Evolutionary conservation across 176 grass and related monocot genomes (phyloP).

Genomic region (Tillandsia fasciculata): DNA sequence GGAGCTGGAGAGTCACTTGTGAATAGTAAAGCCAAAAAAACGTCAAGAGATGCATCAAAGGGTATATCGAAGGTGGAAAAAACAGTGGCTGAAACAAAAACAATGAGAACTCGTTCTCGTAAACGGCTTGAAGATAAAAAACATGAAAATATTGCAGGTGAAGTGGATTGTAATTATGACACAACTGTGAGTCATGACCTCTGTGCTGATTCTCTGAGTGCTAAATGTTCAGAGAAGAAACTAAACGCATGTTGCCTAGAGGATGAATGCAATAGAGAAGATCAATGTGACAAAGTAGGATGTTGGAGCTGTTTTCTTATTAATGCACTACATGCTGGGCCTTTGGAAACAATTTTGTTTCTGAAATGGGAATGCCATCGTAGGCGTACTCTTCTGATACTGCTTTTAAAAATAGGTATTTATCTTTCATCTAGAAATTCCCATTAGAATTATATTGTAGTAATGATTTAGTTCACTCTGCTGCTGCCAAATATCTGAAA

Average conservation of each 20-base stretch:
- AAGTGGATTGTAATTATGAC: conserved; percentile 17
- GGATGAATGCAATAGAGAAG: conserved; percentile 15
- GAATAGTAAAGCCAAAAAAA: conserved; percentile 28
- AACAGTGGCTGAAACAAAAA: conserved; percentile 11
- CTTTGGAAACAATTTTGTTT: conserved; percentile 48
- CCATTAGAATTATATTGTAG: neutral
- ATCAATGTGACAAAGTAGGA: conserved; percentile 30
- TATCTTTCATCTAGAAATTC: neutral
- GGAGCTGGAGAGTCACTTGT: conserved; percentile 17
- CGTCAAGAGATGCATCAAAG: conserved; percentile 22
- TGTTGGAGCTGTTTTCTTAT: conserved; percentile 63
- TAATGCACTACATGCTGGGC: conserved; percentile 35
- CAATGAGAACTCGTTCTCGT: conserved; percentile 28
- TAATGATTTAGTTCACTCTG: neutral
- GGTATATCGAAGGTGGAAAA: conserved; percentile 27
- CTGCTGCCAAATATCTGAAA: neutral
- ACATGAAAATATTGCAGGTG: conserved; percentile 19
- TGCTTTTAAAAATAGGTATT: conserved; percentile 79
- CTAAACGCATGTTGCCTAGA: neutral
- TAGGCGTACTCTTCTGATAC: conserved; percentile 32
- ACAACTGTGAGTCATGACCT: conserved; percentile 9
- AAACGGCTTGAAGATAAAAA: conserved; percentile 11
- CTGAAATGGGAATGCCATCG: conserved; percentile 37
- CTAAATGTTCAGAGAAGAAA: conserved; percentile 11
- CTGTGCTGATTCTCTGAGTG: conserved; percentile 8